A percentile compares a stretch with the other conserved stretches of the same genome.
Conservation (phyloP, 352 stramenopile species). For the Pythium catenulatum region DNA sequence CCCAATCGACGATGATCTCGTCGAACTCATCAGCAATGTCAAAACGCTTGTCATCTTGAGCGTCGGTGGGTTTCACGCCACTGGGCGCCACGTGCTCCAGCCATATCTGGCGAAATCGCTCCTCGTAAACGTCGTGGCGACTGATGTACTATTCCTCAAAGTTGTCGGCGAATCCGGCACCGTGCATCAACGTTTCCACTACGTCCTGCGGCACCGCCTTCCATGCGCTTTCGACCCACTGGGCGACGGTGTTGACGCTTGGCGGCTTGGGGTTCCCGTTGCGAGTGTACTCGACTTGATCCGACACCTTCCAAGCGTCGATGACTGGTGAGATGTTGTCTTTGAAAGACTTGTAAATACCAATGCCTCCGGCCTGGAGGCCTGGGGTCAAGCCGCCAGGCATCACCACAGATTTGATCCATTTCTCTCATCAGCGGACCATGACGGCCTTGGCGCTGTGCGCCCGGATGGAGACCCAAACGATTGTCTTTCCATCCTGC, state of each 20-base stretch:
- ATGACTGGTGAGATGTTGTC: neutral
- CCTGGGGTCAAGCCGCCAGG: too few species aligned
- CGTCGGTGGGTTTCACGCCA: too few species aligned
- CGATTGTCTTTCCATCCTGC: neutral
- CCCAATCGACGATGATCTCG: too few species aligned
- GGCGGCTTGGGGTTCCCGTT: neutral
- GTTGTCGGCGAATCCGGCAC: neutral
- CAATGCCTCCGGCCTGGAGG: too few species aligned
- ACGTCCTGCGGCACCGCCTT: neutral
- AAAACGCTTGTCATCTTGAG: too few species aligned
- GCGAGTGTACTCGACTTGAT: neutral
- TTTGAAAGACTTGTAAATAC: neutral
- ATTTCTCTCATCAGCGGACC: too few species aligned
- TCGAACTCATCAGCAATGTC: too few species aligned
- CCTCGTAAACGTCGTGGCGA: neutral
- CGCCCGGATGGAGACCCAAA: neutral
- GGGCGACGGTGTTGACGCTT: neutral
- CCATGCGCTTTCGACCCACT: too few species aligned
- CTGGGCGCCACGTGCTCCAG: too few species aligned
- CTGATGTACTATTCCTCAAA: neutral
- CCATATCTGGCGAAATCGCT: neutral
- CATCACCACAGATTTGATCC: too few species aligned
- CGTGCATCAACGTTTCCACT: neutral
- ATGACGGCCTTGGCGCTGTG: neutral
- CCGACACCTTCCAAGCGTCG: neutral